Percentiles rank a stretch among this genome's conserved stretches.
Conservation (phyloP, 2,329 filamentous ascomycete genomes). For the Teratosphaeriaceae sp. region DNA sequence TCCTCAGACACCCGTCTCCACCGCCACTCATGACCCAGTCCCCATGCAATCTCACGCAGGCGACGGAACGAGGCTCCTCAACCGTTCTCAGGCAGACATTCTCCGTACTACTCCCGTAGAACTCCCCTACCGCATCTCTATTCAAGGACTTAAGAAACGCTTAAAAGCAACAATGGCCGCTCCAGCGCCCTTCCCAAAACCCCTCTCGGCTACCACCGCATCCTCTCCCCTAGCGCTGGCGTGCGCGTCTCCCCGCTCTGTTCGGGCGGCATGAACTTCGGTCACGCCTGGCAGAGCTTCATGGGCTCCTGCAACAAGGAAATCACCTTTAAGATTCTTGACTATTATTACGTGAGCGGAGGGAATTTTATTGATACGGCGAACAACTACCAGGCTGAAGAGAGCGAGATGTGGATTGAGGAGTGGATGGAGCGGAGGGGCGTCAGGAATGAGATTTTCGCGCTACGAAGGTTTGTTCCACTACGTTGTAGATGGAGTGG, state of each 20-base stretch:
- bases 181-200: too few relatives aligned
- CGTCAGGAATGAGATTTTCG: slow-evolving; percentile 60
- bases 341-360: slow-evolving; percentile 25
- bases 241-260: slow-evolving; percentile 49
- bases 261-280: slow-evolving; percentile 48
- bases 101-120: background rate
- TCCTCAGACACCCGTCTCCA: background rate
- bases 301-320: slow-evolving; percentile 26
- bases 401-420: slow-evolving; percentile 30
- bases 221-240: slow-evolving; percentile 45
- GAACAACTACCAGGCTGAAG: slow-evolving; percentile 31
- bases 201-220: slow-evolving; percentile 45
- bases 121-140: too few relatives aligned
- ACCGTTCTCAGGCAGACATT: background rate
- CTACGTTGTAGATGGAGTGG: background rate
- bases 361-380: slow-evolving; percentile 30
- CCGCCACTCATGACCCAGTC: background rate
- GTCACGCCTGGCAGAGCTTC: slow-evolving; percentile 39
- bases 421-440: slow-evolving; percentile 22
- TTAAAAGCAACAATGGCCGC: too few relatives aligned
- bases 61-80: slow-evolving; percentile 1
- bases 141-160: too few relatives aligned
- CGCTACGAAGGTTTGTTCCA: slow-evolving; percentile 37
- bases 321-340: slow-evolving; percentile 24
- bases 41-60: background rate